Evolutionary conservation across 1,284 basidiomycete species (phyloP).

Genomic region (Cryptococcus wingfieldii): DNA sequence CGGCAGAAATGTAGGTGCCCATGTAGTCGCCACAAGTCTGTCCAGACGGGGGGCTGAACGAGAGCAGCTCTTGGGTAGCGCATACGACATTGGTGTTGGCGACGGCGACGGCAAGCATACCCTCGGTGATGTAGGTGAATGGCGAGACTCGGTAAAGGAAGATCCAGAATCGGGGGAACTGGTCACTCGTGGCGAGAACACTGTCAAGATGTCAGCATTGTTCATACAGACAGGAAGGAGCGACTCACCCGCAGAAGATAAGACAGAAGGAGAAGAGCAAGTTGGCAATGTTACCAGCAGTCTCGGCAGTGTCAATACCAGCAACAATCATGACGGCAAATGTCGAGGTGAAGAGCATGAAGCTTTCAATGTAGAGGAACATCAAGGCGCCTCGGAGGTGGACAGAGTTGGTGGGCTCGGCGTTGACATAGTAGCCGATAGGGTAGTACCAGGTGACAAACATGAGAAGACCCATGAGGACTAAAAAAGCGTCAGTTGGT

Average conservation of each 20-base stretch:
- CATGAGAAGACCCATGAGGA: constrained; percentile 52
- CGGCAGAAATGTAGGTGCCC: constrained; percentile 32
- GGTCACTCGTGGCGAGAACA: constrained; percentile 40
- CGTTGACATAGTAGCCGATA: constrained; percentile 47
- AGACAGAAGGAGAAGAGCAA: constrained; percentile 49
- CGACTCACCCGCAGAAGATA: constrained; percentile 48
- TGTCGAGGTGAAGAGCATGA: constrained; percentile 49
- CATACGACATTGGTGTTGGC: constrained; percentile 48
- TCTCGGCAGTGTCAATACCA: constrained; percentile 46
- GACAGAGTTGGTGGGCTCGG: constrained; percentile 36
- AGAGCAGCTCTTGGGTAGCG: constrained; percentile 43
- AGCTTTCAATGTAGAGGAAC: constrained; percentile 43
- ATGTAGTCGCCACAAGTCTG: constrained; percentile 50
- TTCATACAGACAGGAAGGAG: neutral
- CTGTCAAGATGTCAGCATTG: constrained; percentile 43
- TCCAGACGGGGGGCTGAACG: constrained; percentile 44
- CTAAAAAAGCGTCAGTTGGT: neutral
- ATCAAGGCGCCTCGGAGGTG: constrained; percentile 41
- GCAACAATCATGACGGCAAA: constrained; percentile 47
- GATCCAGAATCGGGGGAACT: constrained; percentile 66
- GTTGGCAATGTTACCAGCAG: constrained; percentile 49
- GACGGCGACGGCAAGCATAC: constrained; percentile 45
- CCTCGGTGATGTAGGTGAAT: constrained; percentile 57
- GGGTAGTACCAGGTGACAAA: constrained; percentile 52
- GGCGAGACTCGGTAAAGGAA: constrained; percentile 80